Evolutionary conservation across 225 moss, liverwort and hornwort genomes (phyloP), one percentile per base, ranked within the genome.

Genomic region (Pseudisothecium myosuroides): DNA sequence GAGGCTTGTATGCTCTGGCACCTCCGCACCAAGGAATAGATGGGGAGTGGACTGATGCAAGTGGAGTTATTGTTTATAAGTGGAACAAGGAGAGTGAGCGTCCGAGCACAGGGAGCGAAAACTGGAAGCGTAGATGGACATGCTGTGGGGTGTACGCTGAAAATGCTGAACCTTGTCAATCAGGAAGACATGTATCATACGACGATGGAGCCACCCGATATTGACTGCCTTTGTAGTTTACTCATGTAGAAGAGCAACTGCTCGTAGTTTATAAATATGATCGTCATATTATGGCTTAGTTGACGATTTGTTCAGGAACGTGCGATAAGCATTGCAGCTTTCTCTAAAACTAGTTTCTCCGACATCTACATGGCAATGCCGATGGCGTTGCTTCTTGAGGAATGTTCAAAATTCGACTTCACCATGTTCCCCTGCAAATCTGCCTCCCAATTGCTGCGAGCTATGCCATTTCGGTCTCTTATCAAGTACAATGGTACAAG

Each of bases 21-120:
- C 94, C 94, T 80, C 93, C 92, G 11, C 93, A 93, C 68, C 93
- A 93, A 86, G 94, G 94, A 71, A 90, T 94, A 81, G 93, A 94
- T 75, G 92, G 93, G 34, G 92, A 92, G 63, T 94, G 92, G 94
- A 92, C 83, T 66, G 93, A 94, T 60, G 88, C 87, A 76, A 91
- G 93, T 88, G 93, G 94, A 84, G 85, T 92, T 73, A 93, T 92
- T 37, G 88, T 94, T 54, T 93, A 94, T 50, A 93, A 92, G 88
- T 93, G 94, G 93, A 94, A 94, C 63, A 83, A 41, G 19, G 80
- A 93, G 74, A 71, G 84, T 32, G 86, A 93, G 76, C 89, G 90
- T 85, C 92, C 92, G 39, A 88, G 90, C 86, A 93, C 89, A 41
- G 92, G 93, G 41, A 92, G 84, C 58, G 85, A 74, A 83, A 93